Evolutionary conservation across 805 yeast genomes (phyloP).

Genomic region (Metschnikowia continentalis): DNA sequence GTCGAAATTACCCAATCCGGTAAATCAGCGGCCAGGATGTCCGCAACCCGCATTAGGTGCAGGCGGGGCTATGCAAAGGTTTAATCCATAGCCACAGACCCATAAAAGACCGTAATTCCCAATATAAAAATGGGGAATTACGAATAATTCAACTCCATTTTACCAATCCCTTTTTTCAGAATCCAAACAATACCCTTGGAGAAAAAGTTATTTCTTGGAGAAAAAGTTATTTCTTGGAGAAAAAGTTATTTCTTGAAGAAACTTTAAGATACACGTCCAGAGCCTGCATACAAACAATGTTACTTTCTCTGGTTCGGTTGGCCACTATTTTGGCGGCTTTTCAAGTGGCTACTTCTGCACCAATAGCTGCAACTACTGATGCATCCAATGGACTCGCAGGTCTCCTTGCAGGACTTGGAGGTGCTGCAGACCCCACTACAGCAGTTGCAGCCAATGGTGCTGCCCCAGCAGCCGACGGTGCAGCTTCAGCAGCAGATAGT

Average conservation of each 20-base stretch:
- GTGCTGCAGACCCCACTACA: background rate
- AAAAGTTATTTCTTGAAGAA: too few species aligned
- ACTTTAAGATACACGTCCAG: too few species aligned
- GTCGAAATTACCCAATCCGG: background rate
- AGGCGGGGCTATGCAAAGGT: too few species aligned
- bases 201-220: too few species aligned
- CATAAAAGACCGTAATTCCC: too few species aligned
- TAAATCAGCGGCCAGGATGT: background rate
- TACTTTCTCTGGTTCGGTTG: background rate
- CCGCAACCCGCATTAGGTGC: background rate
- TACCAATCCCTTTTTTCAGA: too few species aligned
- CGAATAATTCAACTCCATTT: too few species aligned
- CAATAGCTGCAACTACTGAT: slow-evolving; percentile 5
- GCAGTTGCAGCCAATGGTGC: background rate
- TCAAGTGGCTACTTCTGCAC: slow-evolving; percentile 1
- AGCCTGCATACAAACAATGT: too few species aligned
- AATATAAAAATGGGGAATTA: too few species aligned
- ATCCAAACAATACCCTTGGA: too few species aligned
- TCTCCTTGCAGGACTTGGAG: slow-evolving; percentile 5
- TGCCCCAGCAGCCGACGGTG: background rate
- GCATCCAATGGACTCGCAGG: slow-evolving; percentile 1
- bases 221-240: too few species aligned
- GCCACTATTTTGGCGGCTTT: background rate
- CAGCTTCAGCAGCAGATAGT: background rate
- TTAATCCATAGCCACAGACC: too few species aligned